phyloP scores from a whole-genome alignment of 148 eudicot genomes.

The Fallopia convolvulus region DNA sequence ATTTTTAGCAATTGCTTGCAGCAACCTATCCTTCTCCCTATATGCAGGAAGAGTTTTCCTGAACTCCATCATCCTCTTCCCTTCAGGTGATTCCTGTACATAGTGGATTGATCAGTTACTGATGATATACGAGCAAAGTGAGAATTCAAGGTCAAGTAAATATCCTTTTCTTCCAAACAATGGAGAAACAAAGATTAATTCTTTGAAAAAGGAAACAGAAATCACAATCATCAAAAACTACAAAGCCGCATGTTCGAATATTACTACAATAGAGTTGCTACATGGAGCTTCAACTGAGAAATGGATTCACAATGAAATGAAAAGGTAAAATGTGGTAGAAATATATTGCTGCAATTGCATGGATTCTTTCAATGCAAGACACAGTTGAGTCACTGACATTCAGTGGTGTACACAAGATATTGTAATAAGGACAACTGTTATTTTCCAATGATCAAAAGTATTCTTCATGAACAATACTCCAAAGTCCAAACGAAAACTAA shows the following conservation, averaged over 20 bases:
- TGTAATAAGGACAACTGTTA: not conserved
- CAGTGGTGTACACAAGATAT: not conserved
- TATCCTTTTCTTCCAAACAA: not conserved
- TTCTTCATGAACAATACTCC: not conserved
- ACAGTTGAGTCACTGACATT: not conserved
- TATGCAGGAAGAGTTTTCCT: constrained; percentile 86
- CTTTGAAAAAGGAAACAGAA: not conserved
- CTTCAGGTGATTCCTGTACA: constrained; percentile 92
- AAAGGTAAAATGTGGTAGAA: not conserved
- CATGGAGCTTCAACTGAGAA: not conserved
- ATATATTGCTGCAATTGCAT: not conserved
- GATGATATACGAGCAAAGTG: not conserved
- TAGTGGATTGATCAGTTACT: not conserved
- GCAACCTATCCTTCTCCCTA: constrained; percentile 87
- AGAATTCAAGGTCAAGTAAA: not conserved
- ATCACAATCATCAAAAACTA: not conserved
- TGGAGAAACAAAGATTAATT: not conserved
- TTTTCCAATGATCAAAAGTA: not conserved
- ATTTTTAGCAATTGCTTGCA: constrained; percentile 90
- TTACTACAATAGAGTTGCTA: not conserved
- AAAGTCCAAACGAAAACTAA: not conserved
- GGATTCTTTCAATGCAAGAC: not conserved
- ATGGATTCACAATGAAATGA: not conserved
- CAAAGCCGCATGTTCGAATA: not conserved
- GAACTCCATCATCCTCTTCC: constrained; percentile 73